Percentiles rank a stretch among this genome's conserved stretches.
phyloP scores from a whole-genome alignment of 805 yeast species.

The Maudiozyma bulderi region DNA sequence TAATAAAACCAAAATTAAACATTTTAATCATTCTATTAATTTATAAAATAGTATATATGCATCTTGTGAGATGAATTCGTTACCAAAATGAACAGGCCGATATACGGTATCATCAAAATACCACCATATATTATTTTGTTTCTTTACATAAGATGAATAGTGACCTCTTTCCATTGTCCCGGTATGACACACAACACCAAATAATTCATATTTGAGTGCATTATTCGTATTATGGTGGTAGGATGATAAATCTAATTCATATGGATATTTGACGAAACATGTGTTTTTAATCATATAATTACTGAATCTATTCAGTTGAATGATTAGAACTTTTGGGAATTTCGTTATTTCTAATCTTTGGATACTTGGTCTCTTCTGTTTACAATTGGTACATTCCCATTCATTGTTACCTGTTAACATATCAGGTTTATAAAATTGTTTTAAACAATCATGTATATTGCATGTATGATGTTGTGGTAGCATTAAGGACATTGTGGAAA shows the following conservation, averaged over 20 bases:
- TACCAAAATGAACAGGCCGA: slow-evolving; percentile 38
- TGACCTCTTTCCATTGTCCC: slow-evolving; percentile 84
- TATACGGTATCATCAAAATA: slow-evolving; percentile 74
- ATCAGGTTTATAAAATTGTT: slow-evolving; percentile 69
- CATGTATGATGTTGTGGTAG: slow-evolving; percentile 43
- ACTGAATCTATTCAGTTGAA: slow-evolving; percentile 78
- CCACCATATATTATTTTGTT: slow-evolving; percentile 57
- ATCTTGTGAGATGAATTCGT: slow-evolving; percentile 54
- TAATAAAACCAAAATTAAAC: not conserved
- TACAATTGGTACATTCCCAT: slow-evolving; percentile 79
- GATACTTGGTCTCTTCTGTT: slow-evolving; percentile 49
- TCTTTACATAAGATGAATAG: slow-evolving; percentile 71
- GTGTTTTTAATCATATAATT: slow-evolving; percentile 40
- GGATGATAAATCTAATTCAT: slow-evolving; percentile 50
- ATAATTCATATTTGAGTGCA: slow-evolving; percentile 45
- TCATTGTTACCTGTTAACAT: slow-evolving; percentile 65
- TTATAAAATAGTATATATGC: slow-evolving; percentile 76
- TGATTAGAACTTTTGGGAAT: slow-evolving; percentile 67
- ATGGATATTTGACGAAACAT: slow-evolving; percentile 59
- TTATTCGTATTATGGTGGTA: slow-evolving; percentile 45
- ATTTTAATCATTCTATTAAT: not conserved
- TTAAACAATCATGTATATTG: slow-evolving; percentile 54
- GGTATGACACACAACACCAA: slow-evolving; percentile 74
- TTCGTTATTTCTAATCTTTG: slow-evolving; percentile 67
- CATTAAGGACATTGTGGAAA: slow-evolving; percentile 71